Percentiles rank a stretch among this genome's conserved stretches.
Conservation (phyloP, 306 rosid species). For the Trichosanthes cucumerina region DNA sequence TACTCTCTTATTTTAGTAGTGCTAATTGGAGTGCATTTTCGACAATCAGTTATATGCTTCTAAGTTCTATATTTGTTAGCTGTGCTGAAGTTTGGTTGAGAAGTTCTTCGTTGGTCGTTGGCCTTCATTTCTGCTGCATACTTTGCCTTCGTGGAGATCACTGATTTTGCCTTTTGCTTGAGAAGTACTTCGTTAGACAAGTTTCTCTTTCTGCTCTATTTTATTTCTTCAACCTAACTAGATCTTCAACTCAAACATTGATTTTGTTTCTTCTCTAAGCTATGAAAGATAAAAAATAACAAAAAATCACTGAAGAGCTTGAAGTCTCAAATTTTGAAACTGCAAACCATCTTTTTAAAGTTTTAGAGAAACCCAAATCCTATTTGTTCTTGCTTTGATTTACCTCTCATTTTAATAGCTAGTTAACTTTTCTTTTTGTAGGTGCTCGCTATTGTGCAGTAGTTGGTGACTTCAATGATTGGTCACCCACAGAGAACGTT, state of each 20-base stretch:
- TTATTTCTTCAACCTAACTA: not conserved
- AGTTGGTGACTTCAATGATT: conserved; percentile 76
- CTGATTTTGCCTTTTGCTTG: not conserved
- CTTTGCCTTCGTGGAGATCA: not conserved
- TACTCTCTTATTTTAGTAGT: not conserved
- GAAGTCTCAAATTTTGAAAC: not conserved
- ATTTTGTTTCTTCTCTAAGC: not conserved
- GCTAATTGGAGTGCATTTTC: not conserved
- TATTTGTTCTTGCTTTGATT: not conserved
- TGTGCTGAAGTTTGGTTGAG: not conserved
- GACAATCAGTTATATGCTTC: not conserved
- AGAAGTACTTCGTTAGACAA: not conserved
- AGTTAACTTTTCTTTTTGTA: conserved; percentile 21
- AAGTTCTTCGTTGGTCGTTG: not conserved
- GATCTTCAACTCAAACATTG: not conserved
- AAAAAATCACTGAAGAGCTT: not conserved
- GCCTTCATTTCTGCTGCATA: not conserved
- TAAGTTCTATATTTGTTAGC: not conserved
- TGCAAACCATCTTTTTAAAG: not conserved
- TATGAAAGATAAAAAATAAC: not conserved
- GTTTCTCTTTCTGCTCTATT: not conserved
- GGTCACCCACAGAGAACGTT: conserved; percentile 82
- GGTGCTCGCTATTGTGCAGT: conserved; percentile 96
- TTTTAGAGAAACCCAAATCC: not conserved
- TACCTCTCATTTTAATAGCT: not conserved